Conservation (phyloP, 257 asterid species). For the Handroanthus guayacan region DNA sequence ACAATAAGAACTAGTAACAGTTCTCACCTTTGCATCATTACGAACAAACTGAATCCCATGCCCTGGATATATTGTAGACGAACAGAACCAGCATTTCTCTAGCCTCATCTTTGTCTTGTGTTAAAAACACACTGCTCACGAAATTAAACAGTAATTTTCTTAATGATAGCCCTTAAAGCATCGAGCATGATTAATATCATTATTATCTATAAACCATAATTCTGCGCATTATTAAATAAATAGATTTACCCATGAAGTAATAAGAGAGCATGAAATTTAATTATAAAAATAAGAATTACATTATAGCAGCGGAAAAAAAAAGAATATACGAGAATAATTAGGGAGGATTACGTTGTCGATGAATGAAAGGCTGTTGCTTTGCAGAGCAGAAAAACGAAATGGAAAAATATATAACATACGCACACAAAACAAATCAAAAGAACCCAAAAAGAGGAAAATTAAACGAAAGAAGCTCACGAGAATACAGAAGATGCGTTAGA, state of each 20-base stretch:
- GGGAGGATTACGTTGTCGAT: not conserved
- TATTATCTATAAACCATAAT: not conserved
- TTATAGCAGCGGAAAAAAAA: not conserved
- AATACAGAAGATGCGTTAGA: not conserved
- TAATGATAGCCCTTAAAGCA: not conserved
- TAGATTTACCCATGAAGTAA: not conserved
- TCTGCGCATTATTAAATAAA: not conserved
- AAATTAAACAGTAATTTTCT: not conserved
- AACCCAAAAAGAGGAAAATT: not conserved
- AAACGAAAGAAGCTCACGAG: not conserved
- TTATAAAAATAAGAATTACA: not conserved
- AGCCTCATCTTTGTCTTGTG: slow-evolving; percentile 66
- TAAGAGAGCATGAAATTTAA: not conserved
- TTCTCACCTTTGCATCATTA: slow-evolving; percentile 81
- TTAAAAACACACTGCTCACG: slow-evolving; percentile 24
- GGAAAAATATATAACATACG: not conserved
- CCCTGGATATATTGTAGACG: slow-evolving; percentile 83
- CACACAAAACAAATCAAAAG: not conserved
- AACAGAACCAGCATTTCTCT: slow-evolving; percentile 96
- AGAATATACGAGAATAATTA: not conserved
- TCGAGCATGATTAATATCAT: not conserved
- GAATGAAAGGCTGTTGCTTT: not conserved
- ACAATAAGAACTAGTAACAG: not conserved
- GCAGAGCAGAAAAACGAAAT: not conserved
- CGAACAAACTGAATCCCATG: slow-evolving; percentile 93